A percentile compares a stretch with the other conserved stretches of the same genome.
Evolutionary conservation across 805 yeast species (phyloP).

Genomic region (Lipomyces sp.): DNA sequence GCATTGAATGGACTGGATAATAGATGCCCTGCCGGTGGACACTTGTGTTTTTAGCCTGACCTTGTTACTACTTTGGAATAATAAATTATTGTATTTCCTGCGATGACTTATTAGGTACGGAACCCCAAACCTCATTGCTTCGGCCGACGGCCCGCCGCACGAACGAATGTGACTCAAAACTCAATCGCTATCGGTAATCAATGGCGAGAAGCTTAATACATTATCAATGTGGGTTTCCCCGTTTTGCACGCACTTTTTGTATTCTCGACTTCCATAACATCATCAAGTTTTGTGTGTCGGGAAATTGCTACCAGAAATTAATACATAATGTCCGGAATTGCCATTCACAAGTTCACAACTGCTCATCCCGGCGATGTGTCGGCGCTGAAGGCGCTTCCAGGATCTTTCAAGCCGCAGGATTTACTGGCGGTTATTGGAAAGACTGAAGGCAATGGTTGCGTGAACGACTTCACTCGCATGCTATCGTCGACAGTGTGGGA

Average conservation of each 20-base stretch:
- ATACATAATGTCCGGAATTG: conserved; percentile 33
- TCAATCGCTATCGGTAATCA: not conserved
- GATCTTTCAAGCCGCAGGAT: conserved; percentile 21
- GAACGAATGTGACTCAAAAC: not conserved
- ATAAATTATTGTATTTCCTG: not conserved
- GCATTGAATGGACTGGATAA: not conserved
- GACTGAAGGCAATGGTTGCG: conserved; percentile 38
- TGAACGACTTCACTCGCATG: conserved; percentile 38
- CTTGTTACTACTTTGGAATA: not conserved
- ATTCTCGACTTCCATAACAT: not conserved
- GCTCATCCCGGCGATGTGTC: conserved; percentile 36
- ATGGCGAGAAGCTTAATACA: not conserved
- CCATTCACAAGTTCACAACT: conserved; percentile 30
- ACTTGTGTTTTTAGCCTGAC: not conserved
- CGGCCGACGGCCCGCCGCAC: not conserved
- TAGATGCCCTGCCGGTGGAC: not conserved
- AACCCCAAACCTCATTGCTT: not conserved
- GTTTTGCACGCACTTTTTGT: not conserved
- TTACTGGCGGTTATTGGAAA: conserved; percentile 36
- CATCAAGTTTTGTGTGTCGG: not conserved
- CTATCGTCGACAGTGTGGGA: conserved; percentile 37
- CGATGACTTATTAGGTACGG: too few relatives aligned
- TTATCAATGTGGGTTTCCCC: not conserved
- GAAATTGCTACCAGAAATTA: not conserved
- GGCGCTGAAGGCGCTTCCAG: conserved; percentile 27